Conservation (phyloP, 371 early-diverging fungal species). For the Blastocladiella emersonii region DNA sequence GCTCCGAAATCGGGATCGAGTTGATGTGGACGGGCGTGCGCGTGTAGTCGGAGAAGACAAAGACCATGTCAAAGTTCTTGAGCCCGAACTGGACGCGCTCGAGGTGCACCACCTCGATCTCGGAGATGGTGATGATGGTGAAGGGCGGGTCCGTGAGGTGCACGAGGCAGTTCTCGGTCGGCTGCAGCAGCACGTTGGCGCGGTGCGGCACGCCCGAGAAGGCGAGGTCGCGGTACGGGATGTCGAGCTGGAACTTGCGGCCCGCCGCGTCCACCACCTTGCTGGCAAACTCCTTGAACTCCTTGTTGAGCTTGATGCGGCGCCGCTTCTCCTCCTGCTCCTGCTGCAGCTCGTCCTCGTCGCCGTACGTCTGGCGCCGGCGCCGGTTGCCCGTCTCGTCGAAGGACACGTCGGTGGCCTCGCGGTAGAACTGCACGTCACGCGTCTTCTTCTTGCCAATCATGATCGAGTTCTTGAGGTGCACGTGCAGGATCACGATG, state of each 20-base stretch:
- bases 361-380: slow-evolving; percentile 79
- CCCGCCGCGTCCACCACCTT: slow-evolving; percentile 70
- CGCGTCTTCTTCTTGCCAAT: slow-evolving; percentile 96
- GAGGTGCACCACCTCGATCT: slow-evolving; percentile 95
- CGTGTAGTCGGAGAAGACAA: slow-evolving; percentile 93
- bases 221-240: slow-evolving; percentile 86
- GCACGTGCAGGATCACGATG: slow-evolving; percentile 88
- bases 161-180: slow-evolving; percentile 95
- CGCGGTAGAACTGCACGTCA: slow-evolving; percentile 98
- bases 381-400: slow-evolving; percentile 97
- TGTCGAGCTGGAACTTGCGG: slow-evolving; percentile 76
- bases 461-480: slow-evolving; percentile 92
- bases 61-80: slow-evolving; percentile 98
- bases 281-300: slow-evolving; percentile 88
- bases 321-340: slow-evolving; percentile 89
- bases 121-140: slow-evolving; percentile 81
- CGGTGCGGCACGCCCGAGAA: slow-evolving; percentile 96
- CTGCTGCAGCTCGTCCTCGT: slow-evolving; percentile 91
- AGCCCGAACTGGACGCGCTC: slow-evolving; percentile 97
- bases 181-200: slow-evolving; percentile 88
- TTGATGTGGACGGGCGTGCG: slow-evolving; percentile 89
- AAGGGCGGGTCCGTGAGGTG: slow-evolving; percentile 96
- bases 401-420: slow-evolving; percentile 84
- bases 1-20: slow-evolving; percentile 84
- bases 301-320: slow-evolving; percentile 76